A percentile compares a stretch with the other conserved stretches of the same genome.
phyloP scores from a whole-genome alignment of 768 basidiomycete species.

The Russula lepida region DNA sequence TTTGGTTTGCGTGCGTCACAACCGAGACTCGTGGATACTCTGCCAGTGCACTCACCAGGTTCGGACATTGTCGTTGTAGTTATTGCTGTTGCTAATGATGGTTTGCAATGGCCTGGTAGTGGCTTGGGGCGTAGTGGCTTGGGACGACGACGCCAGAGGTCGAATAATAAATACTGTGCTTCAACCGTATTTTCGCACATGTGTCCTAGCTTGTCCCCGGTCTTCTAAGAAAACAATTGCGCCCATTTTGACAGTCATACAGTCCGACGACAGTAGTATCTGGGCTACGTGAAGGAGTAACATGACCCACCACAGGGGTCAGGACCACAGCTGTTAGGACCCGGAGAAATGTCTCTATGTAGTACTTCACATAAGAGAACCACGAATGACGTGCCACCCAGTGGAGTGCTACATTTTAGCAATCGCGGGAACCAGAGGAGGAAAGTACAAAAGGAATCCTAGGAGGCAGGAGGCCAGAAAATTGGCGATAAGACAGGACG shows the following conservation, averaged over 20 bases:
- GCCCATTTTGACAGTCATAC: constrained; percentile 3
- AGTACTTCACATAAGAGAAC: not conserved
- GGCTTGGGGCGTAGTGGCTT: not conserved
- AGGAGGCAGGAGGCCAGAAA: not conserved
- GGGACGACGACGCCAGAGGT: not conserved
- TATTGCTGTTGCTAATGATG: not conserved
- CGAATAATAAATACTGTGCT: not conserved
- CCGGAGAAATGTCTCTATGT: not conserved
- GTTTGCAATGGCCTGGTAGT: not conserved
- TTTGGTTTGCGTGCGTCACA: not conserved
- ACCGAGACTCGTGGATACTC: not conserved
- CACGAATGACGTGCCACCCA: not conserved
- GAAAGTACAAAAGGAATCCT: not conserved
- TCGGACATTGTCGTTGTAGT: not conserved
- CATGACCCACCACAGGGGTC: not conserved
- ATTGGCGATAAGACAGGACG: not conserved
- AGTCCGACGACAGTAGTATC: not conserved
- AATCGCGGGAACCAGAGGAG: not conserved
- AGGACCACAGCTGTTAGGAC: constrained; percentile 11
- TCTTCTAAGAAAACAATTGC: not conserved
- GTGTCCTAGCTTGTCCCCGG: too few species aligned
- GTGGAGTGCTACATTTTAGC: not conserved
- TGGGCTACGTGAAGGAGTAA: not conserved
- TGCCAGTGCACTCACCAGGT: not conserved
- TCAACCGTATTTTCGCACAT: not conserved